phyloP scores from a whole-genome alignment of 768 basidiomycete species.

The Zangia roseola region DNA sequence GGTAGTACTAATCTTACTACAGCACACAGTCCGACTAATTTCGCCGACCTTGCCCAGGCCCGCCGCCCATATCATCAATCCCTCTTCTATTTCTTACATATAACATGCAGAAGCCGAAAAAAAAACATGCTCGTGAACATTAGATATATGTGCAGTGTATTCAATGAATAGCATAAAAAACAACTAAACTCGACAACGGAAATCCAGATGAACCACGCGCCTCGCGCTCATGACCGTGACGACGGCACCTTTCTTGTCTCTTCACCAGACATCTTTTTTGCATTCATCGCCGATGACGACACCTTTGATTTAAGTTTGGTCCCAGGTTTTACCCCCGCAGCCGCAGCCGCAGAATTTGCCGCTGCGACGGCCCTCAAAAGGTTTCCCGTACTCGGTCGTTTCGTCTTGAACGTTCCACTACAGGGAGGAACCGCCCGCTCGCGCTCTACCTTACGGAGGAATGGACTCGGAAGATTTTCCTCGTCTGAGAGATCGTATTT shows the following conservation, averaged over 20 bases:
- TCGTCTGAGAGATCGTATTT: slow-evolving; percentile 74
- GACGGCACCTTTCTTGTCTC: slow-evolving; percentile 23
- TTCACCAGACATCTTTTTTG: slow-evolving; percentile 51
- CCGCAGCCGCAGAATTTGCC: slow-evolving; percentile 43
- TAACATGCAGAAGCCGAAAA: slow-evolving; percentile 2
- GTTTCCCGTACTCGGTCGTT: slow-evolving; percentile 51
- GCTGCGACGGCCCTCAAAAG: slow-evolving; percentile 59
- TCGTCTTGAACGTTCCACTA: slow-evolving; percentile 24
- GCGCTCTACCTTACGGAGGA: slow-evolving; percentile 58
- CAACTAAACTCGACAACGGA: not conserved
- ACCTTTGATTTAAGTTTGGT: slow-evolving; percentile 8
- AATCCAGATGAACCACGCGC: not conserved
- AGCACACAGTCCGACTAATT: too few relatives aligned
- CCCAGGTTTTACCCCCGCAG: slow-evolving; percentile 21
- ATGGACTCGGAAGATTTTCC: slow-evolving; percentile 84
- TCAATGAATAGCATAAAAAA: slow-evolving; percentile 1
- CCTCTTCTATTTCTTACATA: not conserved
- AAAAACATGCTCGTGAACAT: slow-evolving; percentile 9
- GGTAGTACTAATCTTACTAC: too few relatives aligned
- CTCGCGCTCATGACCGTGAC: slow-evolving; percentile 12
- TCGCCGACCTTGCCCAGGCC: too few relatives aligned
- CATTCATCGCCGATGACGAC: slow-evolving; percentile 35
- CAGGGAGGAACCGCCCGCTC: slow-evolving; percentile 22
- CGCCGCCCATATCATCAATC: too few relatives aligned
- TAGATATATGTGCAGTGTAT: slow-evolving; percentile 4